Evolutionary conservation across 768 basidiomycete species (phyloP), one percentile per base, ranked within the genome.

Genomic region (Trametes meyenii): DNA sequence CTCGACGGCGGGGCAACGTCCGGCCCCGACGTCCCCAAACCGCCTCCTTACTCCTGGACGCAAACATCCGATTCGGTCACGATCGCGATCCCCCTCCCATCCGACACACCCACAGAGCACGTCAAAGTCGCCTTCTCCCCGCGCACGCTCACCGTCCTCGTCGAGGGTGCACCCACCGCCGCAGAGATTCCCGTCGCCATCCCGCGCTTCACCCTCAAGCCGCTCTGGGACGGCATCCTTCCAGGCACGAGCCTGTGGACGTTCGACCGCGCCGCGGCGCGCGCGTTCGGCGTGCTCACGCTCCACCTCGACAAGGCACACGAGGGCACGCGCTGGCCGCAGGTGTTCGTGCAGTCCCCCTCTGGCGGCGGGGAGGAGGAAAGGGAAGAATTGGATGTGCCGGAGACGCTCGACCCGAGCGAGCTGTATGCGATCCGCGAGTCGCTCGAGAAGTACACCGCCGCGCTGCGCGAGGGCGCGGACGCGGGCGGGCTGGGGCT

Each of bases 1-100:
- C 71, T 88, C 46, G 85, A 87, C 62, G 65, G 49, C 24, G 11
- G 6, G 19, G 2, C 43, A 6, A 66, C 68, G 14, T 65, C 70
- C 5, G 65, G 26, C 3, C 33, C 17, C 2, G 17, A 39, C n/a
- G 42, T 76, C 1, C 71, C 74, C 11, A 87, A 81, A 64, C 90
- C 89, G 3, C 84, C 85, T 26, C 90, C 94, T 0, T 98, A 95
- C 74, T 92, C 93, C 1, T 99, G 96, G 96, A 92, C 87, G 0
- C 96, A 99, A 70, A 87, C 89, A 4, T 72, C 84, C 0, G 93
- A 95, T 71, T 85, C 91, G 0, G 78, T 98, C 51, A 94, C 92
- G 0, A 74, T 98, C 44, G 88, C 87, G 0, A 87, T 98, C 69
- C 86, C 92, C 5, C 80, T 97, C n/a, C 92, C 92, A 1, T 82